Conservation (phyloP, 805 yeast genomes). For the Scheffersomyces amazonensis region DNA sequence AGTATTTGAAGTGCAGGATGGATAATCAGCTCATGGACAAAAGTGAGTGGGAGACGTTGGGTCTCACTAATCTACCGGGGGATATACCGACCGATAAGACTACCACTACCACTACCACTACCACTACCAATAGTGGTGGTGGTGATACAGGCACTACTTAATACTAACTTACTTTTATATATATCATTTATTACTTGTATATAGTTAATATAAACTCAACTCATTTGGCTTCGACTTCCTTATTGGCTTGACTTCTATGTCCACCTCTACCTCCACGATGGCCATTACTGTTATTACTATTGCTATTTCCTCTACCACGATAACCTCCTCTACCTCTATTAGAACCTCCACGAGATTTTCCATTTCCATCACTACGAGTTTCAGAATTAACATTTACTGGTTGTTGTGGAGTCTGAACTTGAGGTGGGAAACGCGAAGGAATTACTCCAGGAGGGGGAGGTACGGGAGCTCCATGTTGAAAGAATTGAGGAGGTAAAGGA, state of each 20-base stretch:
- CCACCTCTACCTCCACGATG: constrained; percentile 6
- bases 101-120: neutral
- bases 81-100: constrained; percentile 11
- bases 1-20: constrained; percentile 85
- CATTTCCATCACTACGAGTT: neutral
- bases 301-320: constrained; percentile 13
- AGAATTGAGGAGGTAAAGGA: constrained; percentile 36
- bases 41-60: constrained; percentile 43
- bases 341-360: constrained; percentile 12
- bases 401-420: constrained; percentile 3
- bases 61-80: constrained; percentile 40
- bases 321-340: constrained; percentile 14
- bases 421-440: neutral
- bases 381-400: neutral
- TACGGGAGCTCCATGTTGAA: constrained; percentile 18
- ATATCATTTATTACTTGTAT: neutral
- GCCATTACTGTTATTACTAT: neutral
- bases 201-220: neutral
- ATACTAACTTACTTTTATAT: no score
- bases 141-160: no score
- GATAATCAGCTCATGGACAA: constrained; percentile 52
- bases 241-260: neutral
- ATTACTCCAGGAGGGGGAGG: constrained; percentile 3
- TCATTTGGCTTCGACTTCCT: neutral
- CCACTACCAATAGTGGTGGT: neutral